These are phyloP conservation scores for Dipteronia dyeriana DNA, from an alignment of 345 rosid genomes.

Conservation along the genomic window DNA sequence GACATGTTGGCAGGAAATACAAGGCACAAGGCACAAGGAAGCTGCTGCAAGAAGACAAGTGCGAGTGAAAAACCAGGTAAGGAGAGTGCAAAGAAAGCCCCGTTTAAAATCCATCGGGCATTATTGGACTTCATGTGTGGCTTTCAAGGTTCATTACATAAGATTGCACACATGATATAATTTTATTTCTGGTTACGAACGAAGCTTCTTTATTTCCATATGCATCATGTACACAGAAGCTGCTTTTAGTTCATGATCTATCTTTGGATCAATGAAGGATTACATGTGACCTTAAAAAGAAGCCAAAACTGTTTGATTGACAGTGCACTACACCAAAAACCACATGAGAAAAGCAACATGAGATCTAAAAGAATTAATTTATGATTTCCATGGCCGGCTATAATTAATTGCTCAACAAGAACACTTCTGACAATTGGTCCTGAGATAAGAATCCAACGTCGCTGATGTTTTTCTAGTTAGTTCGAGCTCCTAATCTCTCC, in stretches of 20 bases:
- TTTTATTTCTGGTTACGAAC: background rate
- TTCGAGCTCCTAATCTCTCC: conserved; percentile 17
- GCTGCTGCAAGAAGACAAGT: background rate
- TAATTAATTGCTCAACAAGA: background rate
- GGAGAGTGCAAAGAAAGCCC: conserved; percentile 2
- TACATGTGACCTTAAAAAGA: background rate
- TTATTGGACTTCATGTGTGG: background rate
- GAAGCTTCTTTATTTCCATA: background rate
- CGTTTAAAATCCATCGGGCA: background rate
- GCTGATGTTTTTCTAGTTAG: conserved; percentile 10
- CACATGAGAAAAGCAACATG: background rate
- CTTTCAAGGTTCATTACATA: too few species aligned
- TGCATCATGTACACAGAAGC: conserved; percentile 5
- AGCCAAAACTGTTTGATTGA: background rate
- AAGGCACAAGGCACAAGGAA: conserved; percentile 20
- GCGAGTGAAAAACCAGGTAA: background rate
- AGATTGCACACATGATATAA: too few species aligned
- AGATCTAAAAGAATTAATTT: background rate
- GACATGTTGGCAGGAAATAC: background rate
- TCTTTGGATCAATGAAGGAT: background rate
- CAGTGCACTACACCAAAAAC: background rate
- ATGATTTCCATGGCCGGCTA: background rate
- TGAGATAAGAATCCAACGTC: background rate
- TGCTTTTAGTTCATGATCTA: background rate
- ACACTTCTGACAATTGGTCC: background rate